Evolutionary conservation across 2,329 filamentous ascomycete genomes (phyloP), one percentile per base, ranked within the genome.

Genomic region (Fonsecaea erecta): DNA sequence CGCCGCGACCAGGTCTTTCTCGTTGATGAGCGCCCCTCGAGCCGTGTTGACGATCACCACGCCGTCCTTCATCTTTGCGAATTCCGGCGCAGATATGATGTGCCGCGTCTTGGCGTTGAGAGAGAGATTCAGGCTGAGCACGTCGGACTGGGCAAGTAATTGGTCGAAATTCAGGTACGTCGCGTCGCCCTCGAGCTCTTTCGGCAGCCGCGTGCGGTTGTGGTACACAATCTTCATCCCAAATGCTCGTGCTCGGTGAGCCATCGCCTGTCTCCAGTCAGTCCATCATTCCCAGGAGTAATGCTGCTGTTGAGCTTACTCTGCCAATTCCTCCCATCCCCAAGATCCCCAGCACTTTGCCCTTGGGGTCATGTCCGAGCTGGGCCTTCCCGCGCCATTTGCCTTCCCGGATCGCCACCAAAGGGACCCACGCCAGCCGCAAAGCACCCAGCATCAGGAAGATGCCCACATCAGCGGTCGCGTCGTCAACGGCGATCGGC

Each of bases 281-380:
- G 62, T 24, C 18, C n/a, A 3, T n/a, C 26, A 51, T 61, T 43
- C 14, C 62, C 28, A 28, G 32, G 24, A 62, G 26, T 35, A 21
- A 14, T 8, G 52, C 12, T 8, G 52, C 12, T 18, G 3, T 24
- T 3, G n/a, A 6, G 70, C 75, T 71, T 75, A 81, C 80, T 65
- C 77, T 73, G 62, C 80, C 80, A 52, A 82, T 81, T 46, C 80
- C 80, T 24, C 80, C 80, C 80, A 82, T 82, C 1, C 80, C 80
- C 21, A 82, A 71, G 57, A 82, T 81, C 3, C 80, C 80, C 2
- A 82, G 74, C 18, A 76, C 72, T 66, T 81, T 82, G n/a, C 74
- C 75, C 66, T 77, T 74, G 32, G 80, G 80, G 66, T 82, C 80
- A 67, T 76, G 77, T n/a, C 80, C 80, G 6, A 81, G 70, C 14